phyloP scores from a whole-genome alignment of 2,329 filamentous ascomycete genomes.

The Rutstroemia sydowiana region DNA sequence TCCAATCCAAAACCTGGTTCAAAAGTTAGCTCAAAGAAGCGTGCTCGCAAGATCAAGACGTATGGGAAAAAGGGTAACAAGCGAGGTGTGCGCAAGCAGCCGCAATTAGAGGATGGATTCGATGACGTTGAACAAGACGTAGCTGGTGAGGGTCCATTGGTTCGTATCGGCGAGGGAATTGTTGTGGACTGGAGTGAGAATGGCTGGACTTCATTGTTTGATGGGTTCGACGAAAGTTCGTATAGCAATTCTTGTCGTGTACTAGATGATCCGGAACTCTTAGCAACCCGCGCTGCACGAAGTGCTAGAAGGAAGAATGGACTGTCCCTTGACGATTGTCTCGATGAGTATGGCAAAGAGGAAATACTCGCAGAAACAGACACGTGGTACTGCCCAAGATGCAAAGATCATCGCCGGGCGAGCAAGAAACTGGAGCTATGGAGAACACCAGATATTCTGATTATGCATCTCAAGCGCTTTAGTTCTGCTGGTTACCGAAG shows the following conservation, averaged over 20 bases:
- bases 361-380: slow-evolving; percentile 93
- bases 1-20: too few species aligned
- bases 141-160: slow-evolving; percentile 51
- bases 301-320: slow-evolving; percentile 63
- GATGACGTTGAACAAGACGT: slow-evolving; percentile 19
- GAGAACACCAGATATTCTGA: slow-evolving; percentile 91
- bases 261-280: slow-evolving; percentile 58
- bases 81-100: slow-evolving; percentile 17
- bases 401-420: slow-evolving; percentile 86
- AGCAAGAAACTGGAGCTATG: slow-evolving; percentile 96
- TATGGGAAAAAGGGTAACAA: slow-evolving; percentile 33
- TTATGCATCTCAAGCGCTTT: slow-evolving; percentile 93
- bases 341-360: slow-evolving; percentile 89
- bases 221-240: not conserved
- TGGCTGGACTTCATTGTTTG: slow-evolving; percentile 65
- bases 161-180: slow-evolving; percentile 77
- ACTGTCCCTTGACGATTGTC: slow-evolving; percentile 79
- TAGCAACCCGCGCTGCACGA: slow-evolving; percentile 55
- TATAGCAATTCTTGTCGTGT: not conserved
- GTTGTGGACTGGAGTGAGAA: slow-evolving; percentile 77
- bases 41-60: slow-evolving; percentile 29
- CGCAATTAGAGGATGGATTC: slow-evolving; percentile 10
- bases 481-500: slow-evolving; percentile 74
- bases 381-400: slow-evolving; percentile 94
- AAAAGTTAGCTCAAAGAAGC: slow-evolving; percentile 24